A percentile compares a stretch with the other conserved stretches of the same genome.
phyloP scores from a whole-genome alignment of 352 stramenopile species.

The Phytophthora brassicae region DNA sequence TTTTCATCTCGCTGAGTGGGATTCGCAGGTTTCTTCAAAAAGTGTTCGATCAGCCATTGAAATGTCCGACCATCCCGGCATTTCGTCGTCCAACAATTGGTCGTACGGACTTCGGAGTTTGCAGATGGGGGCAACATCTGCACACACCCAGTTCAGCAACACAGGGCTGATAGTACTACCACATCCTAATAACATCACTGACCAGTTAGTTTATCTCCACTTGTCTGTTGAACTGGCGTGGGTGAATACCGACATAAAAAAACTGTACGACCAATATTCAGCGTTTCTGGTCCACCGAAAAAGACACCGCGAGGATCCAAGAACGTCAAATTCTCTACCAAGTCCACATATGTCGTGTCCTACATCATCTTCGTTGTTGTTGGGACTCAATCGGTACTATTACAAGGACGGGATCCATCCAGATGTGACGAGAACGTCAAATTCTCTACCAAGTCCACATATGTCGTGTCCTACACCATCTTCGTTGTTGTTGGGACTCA shows the following conservation, averaged over 20 bases:
- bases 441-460: not conserved
- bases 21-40: not conserved
- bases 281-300: slow-evolving; percentile 41
- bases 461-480: not conserved
- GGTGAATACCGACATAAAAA: slow-evolving; percentile 42
- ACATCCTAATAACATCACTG: slow-evolving; percentile 1
- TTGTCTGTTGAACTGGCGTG: slow-evolving; percentile 46
- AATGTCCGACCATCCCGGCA: not conserved
- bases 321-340: not conserved
- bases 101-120: slow-evolving; percentile 27
- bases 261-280: slow-evolving; percentile 48
- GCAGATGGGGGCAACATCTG: slow-evolving; percentile 16
- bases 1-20: slow-evolving; percentile 23
- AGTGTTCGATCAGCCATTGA: slow-evolving; percentile 12
- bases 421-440: too few species aligned
- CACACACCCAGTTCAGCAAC: slow-evolving; percentile 20
- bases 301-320: slow-evolving; percentile 29
- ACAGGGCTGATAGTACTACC: slow-evolving; percentile 17
- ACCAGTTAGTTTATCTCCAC: slow-evolving; percentile 38
- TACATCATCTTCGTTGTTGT: slow-evolving; percentile 8
- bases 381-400: slow-evolving; percentile 21
- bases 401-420: slow-evolving; percentile 7
- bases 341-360: not conserved
- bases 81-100: slow-evolving; percentile 13
- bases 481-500: slow-evolving; percentile 17